Conservation (phyloP, 2,329 filamentous ascomycete genomes). For the Magnaporthales sp. region DNA sequence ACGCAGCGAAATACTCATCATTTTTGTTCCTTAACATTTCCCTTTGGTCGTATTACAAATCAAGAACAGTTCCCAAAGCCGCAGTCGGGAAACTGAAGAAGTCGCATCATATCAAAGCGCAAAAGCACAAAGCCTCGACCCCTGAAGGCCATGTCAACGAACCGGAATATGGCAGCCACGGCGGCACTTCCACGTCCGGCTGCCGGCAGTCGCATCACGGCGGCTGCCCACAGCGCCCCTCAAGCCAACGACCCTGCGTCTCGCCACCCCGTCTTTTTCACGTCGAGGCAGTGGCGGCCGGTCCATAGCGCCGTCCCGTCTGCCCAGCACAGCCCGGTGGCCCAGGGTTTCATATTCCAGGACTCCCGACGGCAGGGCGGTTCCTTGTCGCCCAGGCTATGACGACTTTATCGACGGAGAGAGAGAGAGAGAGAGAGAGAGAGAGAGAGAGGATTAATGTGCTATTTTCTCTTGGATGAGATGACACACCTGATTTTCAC, state of each 20-base stretch:
- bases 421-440: too few relatives aligned
- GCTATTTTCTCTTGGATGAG: not conserved
- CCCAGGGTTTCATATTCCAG: slow-evolving; percentile 52
- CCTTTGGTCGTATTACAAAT: too few relatives aligned
- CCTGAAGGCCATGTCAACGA: slow-evolving; percentile 24
- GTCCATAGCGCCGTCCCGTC: slow-evolving; percentile 13
- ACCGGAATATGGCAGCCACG: not conserved
- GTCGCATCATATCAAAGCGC: too few relatives aligned
- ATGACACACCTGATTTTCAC: too few relatives aligned
- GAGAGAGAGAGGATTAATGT: too few relatives aligned
- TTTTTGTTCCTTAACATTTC: too few relatives aligned
- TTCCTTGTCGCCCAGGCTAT: slow-evolving; percentile 26
- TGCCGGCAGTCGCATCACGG: not conserved
- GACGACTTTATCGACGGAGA: slow-evolving; percentile 11
- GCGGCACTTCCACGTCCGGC: slow-evolving; percentile 3
- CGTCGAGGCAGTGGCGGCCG: slow-evolving; percentile 48
- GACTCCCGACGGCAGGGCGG: slow-evolving; percentile 25
- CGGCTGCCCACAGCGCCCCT: slow-evolving; percentile 5
- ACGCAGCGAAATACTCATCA: too few relatives aligned
- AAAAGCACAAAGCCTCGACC: slow-evolving; percentile 21
- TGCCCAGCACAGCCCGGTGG: slow-evolving; percentile 37
- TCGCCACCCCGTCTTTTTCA: slow-evolving; percentile 71
- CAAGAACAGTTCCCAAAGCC: slow-evolving; percentile 2
- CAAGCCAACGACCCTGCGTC: slow-evolving; percentile 44
- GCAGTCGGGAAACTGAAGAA: too few relatives aligned